Conservation (phyloP, 2,329 filamentous ascomycete genomes). For the Aspergillus pseudotamarii region DNA sequence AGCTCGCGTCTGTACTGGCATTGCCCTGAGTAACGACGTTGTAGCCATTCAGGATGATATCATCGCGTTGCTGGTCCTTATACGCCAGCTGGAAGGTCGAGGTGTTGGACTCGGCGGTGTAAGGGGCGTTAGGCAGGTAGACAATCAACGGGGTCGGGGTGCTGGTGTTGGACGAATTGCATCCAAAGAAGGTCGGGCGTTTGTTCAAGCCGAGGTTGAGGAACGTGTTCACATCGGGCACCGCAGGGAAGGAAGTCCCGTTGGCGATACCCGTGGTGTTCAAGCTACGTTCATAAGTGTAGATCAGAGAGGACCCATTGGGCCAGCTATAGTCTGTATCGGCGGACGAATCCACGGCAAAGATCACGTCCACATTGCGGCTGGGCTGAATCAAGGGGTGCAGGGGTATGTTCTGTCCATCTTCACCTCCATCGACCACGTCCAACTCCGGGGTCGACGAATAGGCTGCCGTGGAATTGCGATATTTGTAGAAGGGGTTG, state of each 20-base stretch:
- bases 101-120: constrained; percentile 74
- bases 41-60: constrained; percentile 84
- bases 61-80: constrained; percentile 67
- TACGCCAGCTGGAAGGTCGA: constrained; percentile 74
- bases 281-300: constrained; percentile 70
- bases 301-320: constrained; percentile 73
- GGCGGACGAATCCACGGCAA: constrained; percentile 76
- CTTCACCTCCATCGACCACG: constrained; percentile 74
- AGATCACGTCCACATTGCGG: constrained; percentile 77
- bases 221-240: constrained; percentile 77
- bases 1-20: constrained; percentile 70
- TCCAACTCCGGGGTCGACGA: constrained; percentile 60
- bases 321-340: constrained; percentile 73
- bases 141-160: constrained; percentile 61
- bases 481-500: constrained; percentile 65
- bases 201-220: constrained; percentile 75
- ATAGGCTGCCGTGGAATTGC: constrained; percentile 61
- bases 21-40: constrained; percentile 83
- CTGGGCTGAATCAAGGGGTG: constrained; percentile 74
- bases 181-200: constrained; percentile 79
- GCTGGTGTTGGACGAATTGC: constrained; percentile 56
- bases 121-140: constrained; percentile 86
- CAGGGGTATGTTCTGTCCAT: constrained; percentile 76
- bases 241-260: constrained; percentile 69
- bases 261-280: constrained; percentile 61